Base-by-base conservation (phyloP, 2,329 filamentous ascomycete genomes). In the Chaetomium sp. region DNA sequence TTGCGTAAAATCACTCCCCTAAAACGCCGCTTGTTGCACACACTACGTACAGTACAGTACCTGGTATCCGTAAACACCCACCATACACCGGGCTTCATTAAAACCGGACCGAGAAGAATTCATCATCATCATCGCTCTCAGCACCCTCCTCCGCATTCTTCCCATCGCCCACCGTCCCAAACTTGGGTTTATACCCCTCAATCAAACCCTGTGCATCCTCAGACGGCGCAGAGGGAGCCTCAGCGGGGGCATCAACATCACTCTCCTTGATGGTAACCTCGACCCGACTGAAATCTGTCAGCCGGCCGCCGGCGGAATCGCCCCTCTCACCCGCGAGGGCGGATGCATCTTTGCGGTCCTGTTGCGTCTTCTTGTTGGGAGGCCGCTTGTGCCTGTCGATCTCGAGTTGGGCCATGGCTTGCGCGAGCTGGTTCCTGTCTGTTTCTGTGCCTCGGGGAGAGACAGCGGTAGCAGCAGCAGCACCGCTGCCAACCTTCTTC, bases 211-310 rank as follows among this genome's bases (percentile, higher is more conserved):
- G 76, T 14, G 69, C 68, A 11, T 76, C 73, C 44, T 69, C 68
- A 1, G 8, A n/a, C 9, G 65, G 59, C 6, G 56, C 55, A 1
- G 68, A 70, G 32, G 75, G 77, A 42, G 69, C 67, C 56, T 71
- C 67, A 46, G 67, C 75, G 45, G 65, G 64, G 56, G 68, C 68
- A 51, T 62, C 73, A 43, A 71, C 73, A 14, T 67, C 74, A 64
- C 79, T 84, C 68, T 82, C 83, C 49, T 70, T 72, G 27, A 83
- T 76, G 1, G 69, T 74, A 38, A 83, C 70, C 47, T 76, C 74
- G 14, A 82, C 57, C 42, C 42, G 55, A 36, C 47, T 50, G 69
- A 72, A 52, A 68, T 70, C 47, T 9, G 42, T 48, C 3, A 56
- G 35, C 6, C 44, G 10, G 3, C 49, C 44, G 4, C 40, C 54